Conservation (phyloP, 2,329 filamentous ascomycete genomes). For the Xylaria sp. region DNA sequence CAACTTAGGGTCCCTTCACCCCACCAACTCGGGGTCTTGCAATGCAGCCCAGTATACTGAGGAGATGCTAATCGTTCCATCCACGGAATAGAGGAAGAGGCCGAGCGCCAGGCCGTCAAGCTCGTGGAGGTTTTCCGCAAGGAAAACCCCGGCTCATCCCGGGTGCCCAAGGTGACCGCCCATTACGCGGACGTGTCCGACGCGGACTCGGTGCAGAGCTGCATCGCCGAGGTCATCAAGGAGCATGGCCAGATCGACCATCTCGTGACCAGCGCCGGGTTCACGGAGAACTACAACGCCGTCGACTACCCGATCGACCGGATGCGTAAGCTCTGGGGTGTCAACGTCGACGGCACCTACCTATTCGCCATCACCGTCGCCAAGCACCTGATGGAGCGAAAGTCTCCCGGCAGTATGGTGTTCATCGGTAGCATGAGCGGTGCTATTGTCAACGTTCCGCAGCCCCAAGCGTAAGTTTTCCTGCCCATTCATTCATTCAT, state of each 20-base stretch:
- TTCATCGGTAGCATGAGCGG: slow-evolving; percentile 97
- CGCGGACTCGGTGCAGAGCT: slow-evolving; percentile 74
- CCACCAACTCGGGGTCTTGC: slow-evolving; percentile 8
- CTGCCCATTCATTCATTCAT: no score
- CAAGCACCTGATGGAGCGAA: slow-evolving; percentile 83
- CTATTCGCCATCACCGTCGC: slow-evolving; percentile 84
- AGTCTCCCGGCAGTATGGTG: slow-evolving; percentile 81
- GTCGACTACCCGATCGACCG: slow-evolving; percentile 88
- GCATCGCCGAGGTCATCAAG: slow-evolving; percentile 69
- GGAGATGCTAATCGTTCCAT: slow-evolving; percentile 19
- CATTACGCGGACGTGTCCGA: slow-evolving; percentile 88
- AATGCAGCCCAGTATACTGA: slow-evolving; percentile 4
- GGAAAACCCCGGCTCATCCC: slow-evolving; percentile 75
- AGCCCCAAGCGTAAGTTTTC: slow-evolving; percentile 72
- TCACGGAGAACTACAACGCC: slow-evolving; percentile 94
- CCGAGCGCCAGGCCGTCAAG: slow-evolving; percentile 72
- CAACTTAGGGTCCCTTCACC: not conserved
- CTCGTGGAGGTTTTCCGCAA: slow-evolving; percentile 75
- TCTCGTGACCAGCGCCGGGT: slow-evolving; percentile 93
- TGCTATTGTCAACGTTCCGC: slow-evolving; percentile 90
- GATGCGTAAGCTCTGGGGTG: slow-evolving; percentile 89
- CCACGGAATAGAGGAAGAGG: slow-evolving; percentile 71
- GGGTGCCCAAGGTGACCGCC: slow-evolving; percentile 80
- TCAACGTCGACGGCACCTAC: slow-evolving; percentile 92
- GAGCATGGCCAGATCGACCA: slow-evolving; percentile 84